phyloP scores from a whole-genome alignment of 2,329 filamentous ascomycete genomes.

The Ambrosiella xylebori region DNA sequence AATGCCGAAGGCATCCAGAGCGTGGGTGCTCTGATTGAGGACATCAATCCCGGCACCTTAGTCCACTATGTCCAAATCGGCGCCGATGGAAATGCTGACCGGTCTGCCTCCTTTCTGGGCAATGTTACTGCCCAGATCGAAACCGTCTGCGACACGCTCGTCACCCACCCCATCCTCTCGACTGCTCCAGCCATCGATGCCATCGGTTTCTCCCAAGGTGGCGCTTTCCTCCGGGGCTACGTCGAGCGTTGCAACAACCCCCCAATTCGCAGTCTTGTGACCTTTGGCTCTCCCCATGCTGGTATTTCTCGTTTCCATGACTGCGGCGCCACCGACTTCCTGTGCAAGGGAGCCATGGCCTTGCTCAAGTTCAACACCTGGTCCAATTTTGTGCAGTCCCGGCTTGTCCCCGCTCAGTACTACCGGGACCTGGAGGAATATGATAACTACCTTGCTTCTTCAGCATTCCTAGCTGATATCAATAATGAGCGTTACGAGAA shows the following conservation, averaged over 20 bases:
- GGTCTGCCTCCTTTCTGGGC: conserved; percentile 74
- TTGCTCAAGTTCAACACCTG: conserved; percentile 68
- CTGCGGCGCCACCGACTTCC: conserved; percentile 54
- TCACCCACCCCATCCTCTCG: conserved; percentile 59
- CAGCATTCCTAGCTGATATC: conserved; percentile 84
- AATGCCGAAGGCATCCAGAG: conserved; percentile 55
- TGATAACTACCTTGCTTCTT: conserved; percentile 57
- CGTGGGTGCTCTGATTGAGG: conserved; percentile 54
- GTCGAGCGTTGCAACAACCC: conserved; percentile 71
- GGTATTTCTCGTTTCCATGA: conserved; percentile 71
- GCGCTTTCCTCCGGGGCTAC: conserved; percentile 85
- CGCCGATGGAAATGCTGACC: conserved; percentile 49
- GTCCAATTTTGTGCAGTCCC: conserved; percentile 57
- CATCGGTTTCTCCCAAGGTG: conserved; percentile 87
- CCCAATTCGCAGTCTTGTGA: conserved; percentile 61
- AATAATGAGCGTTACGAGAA: conserved; percentile 76
- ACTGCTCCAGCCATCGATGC: conserved; percentile 75
- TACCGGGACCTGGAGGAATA: conserved; percentile 58
- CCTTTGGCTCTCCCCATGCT: conserved; percentile 82
- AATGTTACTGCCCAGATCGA: conserved; percentile 68
- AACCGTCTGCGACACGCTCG: conserved; percentile 60
- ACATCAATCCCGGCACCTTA: conserved; percentile 64
- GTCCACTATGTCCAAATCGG: conserved; percentile 64
- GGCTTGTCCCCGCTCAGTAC: conserved; percentile 86
- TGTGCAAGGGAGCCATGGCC: conserved; percentile 66